Evolutionary conservation across 768 basidiomycete genomes (phyloP).

Genomic region (Coprinopsis sp.): DNA sequence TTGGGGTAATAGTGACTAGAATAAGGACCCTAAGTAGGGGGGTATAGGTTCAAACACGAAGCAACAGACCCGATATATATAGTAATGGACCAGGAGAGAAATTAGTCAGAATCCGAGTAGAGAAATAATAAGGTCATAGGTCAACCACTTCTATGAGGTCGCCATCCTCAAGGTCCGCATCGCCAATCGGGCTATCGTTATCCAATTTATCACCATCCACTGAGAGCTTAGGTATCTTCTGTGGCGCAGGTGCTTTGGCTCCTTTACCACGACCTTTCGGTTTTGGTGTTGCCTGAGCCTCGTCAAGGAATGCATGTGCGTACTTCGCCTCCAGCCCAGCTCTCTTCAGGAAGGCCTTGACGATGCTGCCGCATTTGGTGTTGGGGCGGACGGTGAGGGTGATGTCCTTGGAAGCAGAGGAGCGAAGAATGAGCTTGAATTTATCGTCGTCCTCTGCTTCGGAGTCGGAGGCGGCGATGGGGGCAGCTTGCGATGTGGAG

Average conservation of each 20-base stretch:
- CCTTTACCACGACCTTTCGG: conserved; percentile 25
- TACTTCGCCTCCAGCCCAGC: conserved; percentile 58
- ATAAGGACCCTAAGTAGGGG: no score
- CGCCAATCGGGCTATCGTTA: conserved; percentile 55
- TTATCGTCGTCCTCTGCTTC: conserved; percentile 47
- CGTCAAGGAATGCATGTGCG: conserved; percentile 28
- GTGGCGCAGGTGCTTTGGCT: conserved; percentile 20
- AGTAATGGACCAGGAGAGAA: no score
- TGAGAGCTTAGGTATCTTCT: conserved; percentile 45
- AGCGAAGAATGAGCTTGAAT: conserved; percentile 65
- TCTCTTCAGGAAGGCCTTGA: conserved; percentile 70
- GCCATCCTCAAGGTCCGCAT: conserved; percentile 72
- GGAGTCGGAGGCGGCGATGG: conserved; percentile 21
- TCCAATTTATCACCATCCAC: conserved; percentile 72
- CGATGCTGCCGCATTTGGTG: conserved; percentile 72
- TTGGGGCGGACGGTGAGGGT: conserved; percentile 66
- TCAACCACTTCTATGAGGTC: conserved; percentile 75
- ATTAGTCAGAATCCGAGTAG: no score
- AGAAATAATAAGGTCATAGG: conserved; percentile 35
- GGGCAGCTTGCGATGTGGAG: conserved; percentile 3
- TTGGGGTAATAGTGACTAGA: no score
- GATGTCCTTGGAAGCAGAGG: conserved; percentile 48
- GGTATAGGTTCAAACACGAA: no score
- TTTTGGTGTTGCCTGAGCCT: conserved; percentile 13
- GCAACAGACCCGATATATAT: no score